Conservation (phyloP, 2,329 filamentous ascomycete genomes). For the Talaromyces sp. region DNA sequence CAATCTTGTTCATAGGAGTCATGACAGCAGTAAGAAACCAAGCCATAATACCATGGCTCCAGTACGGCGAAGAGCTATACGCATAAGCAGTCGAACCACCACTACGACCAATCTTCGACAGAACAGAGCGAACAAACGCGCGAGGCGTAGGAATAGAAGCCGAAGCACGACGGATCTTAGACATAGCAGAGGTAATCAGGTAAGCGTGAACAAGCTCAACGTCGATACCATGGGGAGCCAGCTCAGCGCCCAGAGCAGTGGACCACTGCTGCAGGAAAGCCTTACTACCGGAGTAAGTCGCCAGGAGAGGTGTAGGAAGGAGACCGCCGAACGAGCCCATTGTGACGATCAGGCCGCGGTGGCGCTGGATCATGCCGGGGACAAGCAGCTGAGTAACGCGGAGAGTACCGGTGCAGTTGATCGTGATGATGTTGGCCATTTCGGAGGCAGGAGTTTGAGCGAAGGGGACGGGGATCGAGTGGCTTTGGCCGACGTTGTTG, state of each 20-base stretch:
- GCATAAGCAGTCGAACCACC: constrained; percentile 78
- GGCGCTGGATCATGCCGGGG: constrained; percentile 80
- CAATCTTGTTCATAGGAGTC: constrained; percentile 59
- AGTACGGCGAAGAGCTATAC: constrained; percentile 88
- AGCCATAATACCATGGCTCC: constrained; percentile 86
- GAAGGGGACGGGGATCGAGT: constrained; percentile 90
- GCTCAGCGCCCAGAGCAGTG: constrained; percentile 78
- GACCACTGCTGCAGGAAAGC: constrained; percentile 98
- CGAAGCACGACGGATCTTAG: constrained; percentile 82
- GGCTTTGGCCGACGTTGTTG: constrained; percentile 96
- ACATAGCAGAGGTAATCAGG: constrained; percentile 94
- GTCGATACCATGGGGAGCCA: constrained; percentile 77
- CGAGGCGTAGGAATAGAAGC: constrained; percentile 78
- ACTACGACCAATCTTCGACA: constrained; percentile 77
- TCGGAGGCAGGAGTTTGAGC: constrained; percentile 76
- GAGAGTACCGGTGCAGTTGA: constrained; percentile 92
- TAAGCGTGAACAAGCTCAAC: constrained; percentile 93
- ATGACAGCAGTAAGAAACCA: constrained; percentile 70
- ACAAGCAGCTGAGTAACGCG: constrained; percentile 83
- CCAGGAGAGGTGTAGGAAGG: constrained; percentile 86
- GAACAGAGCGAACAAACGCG: constrained; percentile 75
- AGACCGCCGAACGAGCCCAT: constrained; percentile 97
- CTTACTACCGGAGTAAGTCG: constrained; percentile 97
- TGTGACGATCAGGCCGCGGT: constrained; percentile 85
- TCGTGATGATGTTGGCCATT: constrained; percentile 85